phyloP scores from a whole-genome alignment of 140 eudicot species.

The Flaveria floridana region DNA sequence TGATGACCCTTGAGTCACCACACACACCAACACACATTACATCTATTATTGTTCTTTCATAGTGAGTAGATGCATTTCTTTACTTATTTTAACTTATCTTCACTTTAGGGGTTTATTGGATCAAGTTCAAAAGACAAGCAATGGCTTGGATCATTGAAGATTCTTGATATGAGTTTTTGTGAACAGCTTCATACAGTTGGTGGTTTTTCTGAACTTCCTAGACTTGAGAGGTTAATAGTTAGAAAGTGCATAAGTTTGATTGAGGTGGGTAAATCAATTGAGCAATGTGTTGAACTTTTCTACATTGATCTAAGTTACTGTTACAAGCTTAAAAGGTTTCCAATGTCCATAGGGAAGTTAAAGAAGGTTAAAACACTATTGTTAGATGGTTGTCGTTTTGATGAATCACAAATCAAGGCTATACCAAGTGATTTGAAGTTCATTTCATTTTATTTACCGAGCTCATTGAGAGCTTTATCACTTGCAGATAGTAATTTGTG shows the following conservation, averaged over 20 bases:
- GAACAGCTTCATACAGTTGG: not conserved
- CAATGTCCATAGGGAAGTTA: not conserved
- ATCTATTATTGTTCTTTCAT: not conserved
- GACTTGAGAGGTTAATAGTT: constrained; percentile 23
- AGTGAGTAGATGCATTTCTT: not conserved
- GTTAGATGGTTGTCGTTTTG: not conserved
- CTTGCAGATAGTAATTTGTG: not conserved
- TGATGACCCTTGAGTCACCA: not conserved
- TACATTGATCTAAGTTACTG: constrained; percentile 21
- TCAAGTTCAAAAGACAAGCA: not conserved
- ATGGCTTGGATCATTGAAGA: constrained; percentile 3
- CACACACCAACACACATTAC: not conserved
- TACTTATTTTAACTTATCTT: not conserved
- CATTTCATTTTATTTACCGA: not conserved
- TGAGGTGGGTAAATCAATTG: not conserved
- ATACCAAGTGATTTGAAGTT: not conserved
- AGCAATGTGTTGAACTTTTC: not conserved
- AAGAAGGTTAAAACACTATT: constrained; percentile 1
- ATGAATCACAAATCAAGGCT: not conserved
- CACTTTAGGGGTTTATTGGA: not conserved
- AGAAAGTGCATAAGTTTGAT: not conserved
- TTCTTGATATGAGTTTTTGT: not conserved
- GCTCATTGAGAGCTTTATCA: not conserved
- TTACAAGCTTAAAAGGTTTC: not conserved
- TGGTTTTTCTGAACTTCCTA: constrained; percentile 11